phyloP scores from a whole-genome alignment of 2,329 filamentous ascomycete species.

The Monilinia vaccinii-corymbosi region DNA sequence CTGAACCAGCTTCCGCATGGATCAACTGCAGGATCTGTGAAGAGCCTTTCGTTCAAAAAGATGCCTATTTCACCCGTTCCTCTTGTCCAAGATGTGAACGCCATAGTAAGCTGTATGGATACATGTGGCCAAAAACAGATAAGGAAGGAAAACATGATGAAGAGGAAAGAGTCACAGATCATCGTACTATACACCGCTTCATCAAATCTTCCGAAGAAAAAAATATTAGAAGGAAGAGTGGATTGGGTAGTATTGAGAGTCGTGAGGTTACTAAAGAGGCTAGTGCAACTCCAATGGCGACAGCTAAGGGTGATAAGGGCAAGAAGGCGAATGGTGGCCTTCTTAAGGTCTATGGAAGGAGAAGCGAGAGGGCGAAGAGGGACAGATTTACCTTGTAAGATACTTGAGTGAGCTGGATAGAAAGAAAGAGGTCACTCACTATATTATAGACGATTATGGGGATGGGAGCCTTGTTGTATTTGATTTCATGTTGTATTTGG shows the following conservation, averaged over 20 bases:
- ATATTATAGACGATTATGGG: slow-evolving; percentile 1
- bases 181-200: slow-evolving; percentile 81
- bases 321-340: background rate
- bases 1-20: slow-evolving; percentile 70
- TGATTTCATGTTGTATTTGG: background rate
- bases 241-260: slow-evolving; percentile 18
- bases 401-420: background rate
- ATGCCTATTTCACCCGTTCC: slow-evolving; percentile 77
- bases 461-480: background rate
- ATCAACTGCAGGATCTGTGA: slow-evolving; percentile 81
- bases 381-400: slow-evolving; percentile 9
- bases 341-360: background rate
- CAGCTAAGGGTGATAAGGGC: background rate
- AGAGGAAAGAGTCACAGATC: slow-evolving; percentile 61
- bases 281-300: slow-evolving; percentile 9
- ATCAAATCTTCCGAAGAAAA: slow-evolving; percentile 60
- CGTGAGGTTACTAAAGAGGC: slow-evolving; percentile 18
- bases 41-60: slow-evolving; percentile 73
- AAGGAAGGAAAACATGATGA: slow-evolving; percentile 65
- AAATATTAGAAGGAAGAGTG: slow-evolving; percentile 17
- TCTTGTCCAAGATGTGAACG: slow-evolving; percentile 90
- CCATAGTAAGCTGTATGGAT: slow-evolving; percentile 92
- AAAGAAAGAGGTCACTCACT: background rate
- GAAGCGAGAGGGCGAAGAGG: background rate
- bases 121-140: slow-evolving; percentile 92